These are phyloP conservation scores for Candida ovalis DNA, from an alignment of 805 yeast genomes.

Conservation along the genomic window DNA sequence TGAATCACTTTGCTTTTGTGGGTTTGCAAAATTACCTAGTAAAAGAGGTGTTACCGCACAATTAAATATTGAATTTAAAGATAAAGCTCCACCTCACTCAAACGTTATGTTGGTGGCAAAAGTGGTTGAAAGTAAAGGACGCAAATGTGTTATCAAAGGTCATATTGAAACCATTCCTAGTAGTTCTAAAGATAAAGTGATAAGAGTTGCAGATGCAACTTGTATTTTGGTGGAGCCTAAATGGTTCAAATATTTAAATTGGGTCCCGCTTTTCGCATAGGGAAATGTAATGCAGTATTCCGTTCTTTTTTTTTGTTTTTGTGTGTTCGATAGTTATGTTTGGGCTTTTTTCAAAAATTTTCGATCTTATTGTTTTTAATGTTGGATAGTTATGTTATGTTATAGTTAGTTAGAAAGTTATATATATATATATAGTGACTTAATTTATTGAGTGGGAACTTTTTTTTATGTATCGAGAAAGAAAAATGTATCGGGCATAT, in stretches of 20 bases:
- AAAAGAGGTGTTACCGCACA: constrained; percentile 87
- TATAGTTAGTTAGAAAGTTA: no score
- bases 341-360: no score
- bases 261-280: constrained; percentile 42
- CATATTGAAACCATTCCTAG: constrained; percentile 47
- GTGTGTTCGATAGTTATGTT: not conserved
- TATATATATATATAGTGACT: no score
- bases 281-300: not conserved
- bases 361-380: no score
- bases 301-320: not conserved
- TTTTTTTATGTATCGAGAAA: no score
- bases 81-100: constrained; percentile 56
- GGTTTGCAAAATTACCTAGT: constrained; percentile 76
- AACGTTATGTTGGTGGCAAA: constrained; percentile 65
- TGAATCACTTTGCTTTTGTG: constrained; percentile 82
- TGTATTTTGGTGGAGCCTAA: constrained; percentile 82
- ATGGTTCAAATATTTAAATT: constrained; percentile 72
- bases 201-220: constrained; percentile 48
- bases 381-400: no score
- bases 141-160: constrained; percentile 81
- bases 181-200: constrained; percentile 7
- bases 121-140: constrained; percentile 63
- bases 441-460: no score
- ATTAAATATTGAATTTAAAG: constrained; percentile 58
- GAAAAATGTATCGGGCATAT: no score